Conservation (phyloP, 352 stramenopile species). For the Albugo laibachii region DNA sequence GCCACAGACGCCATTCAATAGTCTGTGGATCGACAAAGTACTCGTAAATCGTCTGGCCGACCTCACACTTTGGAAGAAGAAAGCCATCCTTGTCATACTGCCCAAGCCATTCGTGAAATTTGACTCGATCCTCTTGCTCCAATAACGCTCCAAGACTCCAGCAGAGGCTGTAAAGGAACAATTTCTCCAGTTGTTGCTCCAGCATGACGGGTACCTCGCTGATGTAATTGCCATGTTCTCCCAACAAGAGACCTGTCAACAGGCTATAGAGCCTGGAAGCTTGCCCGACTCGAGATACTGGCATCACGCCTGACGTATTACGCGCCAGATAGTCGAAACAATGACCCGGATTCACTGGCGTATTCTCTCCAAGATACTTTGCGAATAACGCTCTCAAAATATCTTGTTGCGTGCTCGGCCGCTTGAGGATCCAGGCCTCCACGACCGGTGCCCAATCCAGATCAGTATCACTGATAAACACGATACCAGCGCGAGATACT, state of each 20-base stretch:
- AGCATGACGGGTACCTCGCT: constrained; percentile 48
- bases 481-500: constrained; percentile 92
- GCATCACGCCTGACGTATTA: constrained; percentile 87
- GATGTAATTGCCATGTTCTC: constrained; percentile 43
- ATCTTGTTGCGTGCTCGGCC: constrained; percentile 63
- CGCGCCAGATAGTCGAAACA: constrained; percentile 93
- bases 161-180: constrained; percentile 92
- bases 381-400: constrained; percentile 84
- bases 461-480: constrained; percentile 96
- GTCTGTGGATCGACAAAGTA: constrained; percentile 84
- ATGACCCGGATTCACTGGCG: constrained; percentile 83
- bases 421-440: constrained; percentile 91
- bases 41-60: constrained; percentile 83
- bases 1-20: constrained; percentile 91
- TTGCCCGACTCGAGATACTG: constrained; percentile 81
- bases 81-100: constrained; percentile 76
- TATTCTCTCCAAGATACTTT: constrained; percentile 94
- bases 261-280: constrained; percentile 67
- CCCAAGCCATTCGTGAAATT: constrained; percentile 92
- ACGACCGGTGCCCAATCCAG: constrained; percentile 94
- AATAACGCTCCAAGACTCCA: constrained; percentile 93
- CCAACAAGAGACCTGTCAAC: constrained; percentile 82
- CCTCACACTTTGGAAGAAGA: constrained; percentile 82
- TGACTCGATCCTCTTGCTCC: constrained; percentile 89
- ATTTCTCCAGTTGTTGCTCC: constrained; percentile 81